Evolutionary conservation across 2,329 filamentous ascomycete genomes (phyloP), one percentile per base, ranked within the genome.

Genomic region (Aspergillus terreus): DNA sequence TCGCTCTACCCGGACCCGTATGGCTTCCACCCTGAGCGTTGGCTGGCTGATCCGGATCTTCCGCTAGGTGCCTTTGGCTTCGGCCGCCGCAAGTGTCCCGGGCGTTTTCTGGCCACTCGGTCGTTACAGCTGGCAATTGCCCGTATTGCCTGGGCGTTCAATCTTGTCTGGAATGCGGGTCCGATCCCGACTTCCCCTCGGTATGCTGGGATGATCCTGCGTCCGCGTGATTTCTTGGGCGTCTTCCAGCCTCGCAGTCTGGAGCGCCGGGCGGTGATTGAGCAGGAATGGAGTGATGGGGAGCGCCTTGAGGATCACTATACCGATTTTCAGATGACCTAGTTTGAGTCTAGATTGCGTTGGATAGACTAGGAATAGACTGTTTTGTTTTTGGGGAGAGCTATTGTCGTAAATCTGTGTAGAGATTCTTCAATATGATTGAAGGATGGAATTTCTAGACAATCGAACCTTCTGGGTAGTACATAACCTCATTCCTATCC

Each of bases 31-130:
- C 46, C 46, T 4, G 46, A 48, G 36, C 46, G 46, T 3, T 48
- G 38, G 23, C 46, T 48, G n/a, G 38, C 14, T 1, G 12, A 11
- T 9, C 11, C 38, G 9, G 15, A 41, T 23, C 36, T 41, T 5
- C 46, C 38, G 7, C 23, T 48, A 6, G 35, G 27, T 17, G n/a
- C 46, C 35, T 48, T 48, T n/a, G 46, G 46, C 3, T 48, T 48
- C 5, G 46, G 46, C 6, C 46, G 46, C 14, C 46, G 46, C 15
- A 48, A 38, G 19, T 48, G 46, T n/a, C 46, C 46, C 9, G 46
- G 46, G 4, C 46, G 35, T 14, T 35, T 42, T 17, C 36, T 48
- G 12, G 46, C 46, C 12, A n/a, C n/a, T 23, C 23, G 23, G n/a
- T 41, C 38, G 25, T 4, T 43, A 14, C 30, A 48, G 15, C 15